phyloP scores from a whole-genome alignment of 2,329 filamentous ascomycete genomes.

The Phoma herbarum region DNA sequence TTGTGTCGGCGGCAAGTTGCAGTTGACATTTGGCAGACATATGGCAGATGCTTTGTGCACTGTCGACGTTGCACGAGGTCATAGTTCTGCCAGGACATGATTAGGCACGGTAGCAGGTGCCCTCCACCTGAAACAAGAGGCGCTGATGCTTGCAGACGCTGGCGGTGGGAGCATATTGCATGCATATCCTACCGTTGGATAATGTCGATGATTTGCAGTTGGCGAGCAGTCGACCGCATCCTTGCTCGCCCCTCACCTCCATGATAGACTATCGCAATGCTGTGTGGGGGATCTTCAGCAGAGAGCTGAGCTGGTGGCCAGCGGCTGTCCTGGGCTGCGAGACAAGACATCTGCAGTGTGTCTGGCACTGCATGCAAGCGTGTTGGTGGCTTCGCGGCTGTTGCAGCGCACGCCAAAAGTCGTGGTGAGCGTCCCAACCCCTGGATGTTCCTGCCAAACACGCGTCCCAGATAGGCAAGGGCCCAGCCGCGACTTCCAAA shows the following conservation, averaged over 20 bases:
- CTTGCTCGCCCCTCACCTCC: conserved; percentile 10
- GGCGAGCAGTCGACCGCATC: conserved; percentile 9
- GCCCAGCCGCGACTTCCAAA: conserved; percentile 30
- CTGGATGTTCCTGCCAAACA: conserved; percentile 18
- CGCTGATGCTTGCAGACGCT: conserved; percentile 17
- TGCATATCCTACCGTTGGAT: conserved; percentile 11
- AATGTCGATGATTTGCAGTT: conserved; percentile 16
- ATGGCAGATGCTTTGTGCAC: conserved; percentile 10
- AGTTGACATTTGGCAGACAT: conserved; percentile 17
- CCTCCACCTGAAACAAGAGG: conserved; percentile 21
- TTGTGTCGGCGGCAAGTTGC: conserved; percentile 18
- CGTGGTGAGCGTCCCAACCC: conserved; percentile 23
- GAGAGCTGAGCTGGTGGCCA: not conserved
- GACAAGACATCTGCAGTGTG: not conserved
- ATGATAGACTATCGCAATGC: not conserved
- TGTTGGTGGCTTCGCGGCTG: conserved; percentile 10
- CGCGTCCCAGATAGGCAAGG: conserved; percentile 27
- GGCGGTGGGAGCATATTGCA: conserved; percentile 8
- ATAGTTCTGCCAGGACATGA: conserved; percentile 3
- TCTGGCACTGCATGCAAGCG: not conserved
- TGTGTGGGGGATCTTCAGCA: conserved; percentile 16
- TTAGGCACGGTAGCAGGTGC: conserved; percentile 12
- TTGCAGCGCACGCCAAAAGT: conserved; percentile 6
- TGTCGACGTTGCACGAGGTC: conserved; percentile 16
- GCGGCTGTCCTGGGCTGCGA: conserved; percentile 5